phyloP scores from a whole-genome alignment of 1,139 yeast genomes.

The Lodderomyces parapsilosis region DNA sequence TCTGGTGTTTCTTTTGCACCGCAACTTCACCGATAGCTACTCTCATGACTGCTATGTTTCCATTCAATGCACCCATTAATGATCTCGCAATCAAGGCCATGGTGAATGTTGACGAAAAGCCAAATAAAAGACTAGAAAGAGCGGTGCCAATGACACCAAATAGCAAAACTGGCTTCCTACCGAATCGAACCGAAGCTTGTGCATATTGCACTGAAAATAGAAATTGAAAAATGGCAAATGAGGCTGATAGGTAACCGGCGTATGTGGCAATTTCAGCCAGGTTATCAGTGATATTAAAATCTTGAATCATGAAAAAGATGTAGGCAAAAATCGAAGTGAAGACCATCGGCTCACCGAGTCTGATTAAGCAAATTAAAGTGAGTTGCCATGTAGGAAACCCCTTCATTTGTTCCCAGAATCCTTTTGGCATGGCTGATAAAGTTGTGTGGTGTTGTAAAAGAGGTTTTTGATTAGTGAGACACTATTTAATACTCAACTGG shows the following conservation, averaged over 20 bases:
- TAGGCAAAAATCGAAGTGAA: conserved; percentile 42
- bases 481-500: no score
- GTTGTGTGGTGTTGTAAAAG: no score
- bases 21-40: conserved; percentile 41
- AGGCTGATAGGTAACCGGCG: conserved; percentile 38
- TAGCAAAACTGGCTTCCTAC: conserved; percentile 32
- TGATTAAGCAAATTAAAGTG: conserved; percentile 29
- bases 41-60: conserved; percentile 37
- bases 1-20: conserved; percentile 36
- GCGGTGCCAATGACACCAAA: conserved; percentile 34
- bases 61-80: conserved; percentile 34
- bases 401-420: conserved; percentile 23
- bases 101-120: conserved; percentile 33
- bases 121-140: conserved; percentile 28
- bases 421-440: conserved; percentile 2
- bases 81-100: conserved; percentile 34
- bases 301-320: conserved; percentile 40
- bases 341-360: conserved; percentile 39
- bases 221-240: conserved; percentile 39
- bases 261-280: conserved; percentile 36
- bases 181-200: conserved; percentile 29
- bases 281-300: conserved; percentile 33
- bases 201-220: conserved; percentile 40
- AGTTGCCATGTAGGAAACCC: conserved; percentile 39
- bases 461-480: no score